phyloP scores from a whole-genome alignment of 345 rosid genomes.

The Brassica rapa region DNA sequence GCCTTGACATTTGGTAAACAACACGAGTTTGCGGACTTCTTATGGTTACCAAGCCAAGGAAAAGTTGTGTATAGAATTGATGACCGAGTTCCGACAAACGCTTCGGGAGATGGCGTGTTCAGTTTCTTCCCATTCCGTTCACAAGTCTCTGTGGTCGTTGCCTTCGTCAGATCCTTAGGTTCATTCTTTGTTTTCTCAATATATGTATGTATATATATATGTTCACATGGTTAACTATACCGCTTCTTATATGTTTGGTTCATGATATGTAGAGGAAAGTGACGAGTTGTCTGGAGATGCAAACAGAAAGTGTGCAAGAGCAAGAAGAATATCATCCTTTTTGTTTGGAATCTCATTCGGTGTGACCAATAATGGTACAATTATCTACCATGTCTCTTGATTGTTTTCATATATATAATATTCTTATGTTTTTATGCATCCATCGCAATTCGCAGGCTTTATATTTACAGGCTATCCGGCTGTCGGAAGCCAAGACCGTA shows the following conservation, averaged over 20 bases:
- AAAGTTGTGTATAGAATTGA: constrained; percentile 64
- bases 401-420: no score
- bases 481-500: constrained; percentile 59
- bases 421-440: background rate
- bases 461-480: constrained; percentile 69
- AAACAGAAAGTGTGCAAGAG: constrained; percentile 39
- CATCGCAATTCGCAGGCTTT: constrained; percentile 44
- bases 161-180: constrained; percentile 53
- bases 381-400: background rate
- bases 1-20: constrained; percentile 49
- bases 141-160: constrained; percentile 39
- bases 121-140: constrained; percentile 61
- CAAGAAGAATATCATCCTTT: constrained; percentile 25
- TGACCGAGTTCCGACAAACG: constrained; percentile 49
- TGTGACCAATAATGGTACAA: constrained; percentile 55
- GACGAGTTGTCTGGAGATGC: constrained; percentile 42
- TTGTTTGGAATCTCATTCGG: constrained; percentile 44
- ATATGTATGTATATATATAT: background rate
- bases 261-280: constrained; percentile 49
- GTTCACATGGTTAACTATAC: background rate
- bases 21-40: constrained; percentile 75
- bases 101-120: constrained; percentile 44
- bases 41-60: constrained; percentile 70
- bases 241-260: background rate
- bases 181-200: background rate